Evolutionary conservation across 768 basidiomycete species (phyloP).

Genomic region (Tulasnella sp.): DNA sequence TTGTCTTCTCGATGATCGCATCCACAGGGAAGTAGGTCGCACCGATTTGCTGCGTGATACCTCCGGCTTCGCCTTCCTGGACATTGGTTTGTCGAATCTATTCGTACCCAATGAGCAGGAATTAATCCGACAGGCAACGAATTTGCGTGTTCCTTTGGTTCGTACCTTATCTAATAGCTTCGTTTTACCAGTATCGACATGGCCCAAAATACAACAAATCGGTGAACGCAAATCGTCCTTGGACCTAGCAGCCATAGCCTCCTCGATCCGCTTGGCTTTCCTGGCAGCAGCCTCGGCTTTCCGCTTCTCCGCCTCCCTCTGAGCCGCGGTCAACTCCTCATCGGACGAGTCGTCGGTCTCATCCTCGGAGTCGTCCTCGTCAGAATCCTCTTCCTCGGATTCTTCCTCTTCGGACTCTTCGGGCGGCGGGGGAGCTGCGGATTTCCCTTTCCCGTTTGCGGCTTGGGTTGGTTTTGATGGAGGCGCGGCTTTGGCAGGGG

Average conservation of each 20-base stretch:
- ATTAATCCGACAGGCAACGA: not conserved
- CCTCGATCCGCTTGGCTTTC: constrained; percentile 64
- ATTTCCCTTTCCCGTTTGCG: constrained; percentile 28
- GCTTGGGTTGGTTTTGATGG: constrained; percentile 18
- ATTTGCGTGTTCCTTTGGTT: not conserved
- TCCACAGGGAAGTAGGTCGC: constrained; percentile 98
- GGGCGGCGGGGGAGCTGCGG: constrained; percentile 5
- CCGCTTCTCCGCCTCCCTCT: constrained; percentile 53
- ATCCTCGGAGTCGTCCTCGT: constrained; percentile 36
- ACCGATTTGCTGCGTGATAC: constrained; percentile 99
- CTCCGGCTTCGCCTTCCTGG: constrained; percentile 98
- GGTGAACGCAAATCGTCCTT: constrained; percentile 90
- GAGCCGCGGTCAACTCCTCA: constrained; percentile 41
- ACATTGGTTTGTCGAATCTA: constrained; percentile 99
- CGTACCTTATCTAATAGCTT: constrained; percentile 88
- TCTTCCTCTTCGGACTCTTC: constrained; percentile 33
- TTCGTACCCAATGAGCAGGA: not conserved
- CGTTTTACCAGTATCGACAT: constrained; percentile 99
- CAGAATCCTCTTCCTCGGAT: constrained; percentile 30
- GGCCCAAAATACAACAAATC: constrained; percentile 97
- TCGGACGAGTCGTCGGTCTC: constrained; percentile 26
- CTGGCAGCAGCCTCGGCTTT: constrained; percentile 82
- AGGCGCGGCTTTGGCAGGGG: constrained; percentile 17
- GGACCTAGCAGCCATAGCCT: constrained; percentile 71
- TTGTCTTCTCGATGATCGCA: constrained; percentile 87